Evolutionary conservation across 192 early-diverging fungal genomes (phyloP).

Genomic region (Chytriomyces confervae): DNA sequence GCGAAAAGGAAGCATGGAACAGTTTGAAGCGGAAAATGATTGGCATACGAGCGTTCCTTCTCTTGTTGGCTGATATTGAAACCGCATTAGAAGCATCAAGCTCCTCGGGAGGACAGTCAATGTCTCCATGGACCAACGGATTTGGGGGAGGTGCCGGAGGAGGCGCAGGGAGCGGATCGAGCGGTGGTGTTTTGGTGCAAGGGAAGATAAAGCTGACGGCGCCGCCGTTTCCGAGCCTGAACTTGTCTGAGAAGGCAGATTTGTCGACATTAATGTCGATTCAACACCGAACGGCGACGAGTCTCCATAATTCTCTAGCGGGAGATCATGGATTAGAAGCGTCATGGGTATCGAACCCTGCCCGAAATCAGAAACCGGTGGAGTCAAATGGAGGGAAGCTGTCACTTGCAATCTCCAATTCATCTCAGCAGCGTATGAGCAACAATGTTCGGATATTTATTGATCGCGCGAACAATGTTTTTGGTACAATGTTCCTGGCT

Average conservation of each 20-base stretch:
- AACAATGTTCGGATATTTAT: conserved; percentile 68
- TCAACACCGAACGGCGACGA: conserved; percentile 17
- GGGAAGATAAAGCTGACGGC: conserved; percentile 53
- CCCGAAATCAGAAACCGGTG: not conserved
- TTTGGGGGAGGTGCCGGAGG: conserved; percentile 20
- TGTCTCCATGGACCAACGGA: conserved; percentile 28
- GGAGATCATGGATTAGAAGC: conserved; percentile 22
- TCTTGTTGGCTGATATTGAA: conserved; percentile 77
- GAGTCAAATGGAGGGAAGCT: conserved; percentile 2
- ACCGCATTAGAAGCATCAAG: conserved; percentile 41
- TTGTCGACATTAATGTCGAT: conserved; percentile 10
- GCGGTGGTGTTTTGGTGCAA: conserved; percentile 55
- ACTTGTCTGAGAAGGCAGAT: conserved; percentile 26
- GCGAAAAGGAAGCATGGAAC: not conserved
- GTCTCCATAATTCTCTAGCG: conserved; percentile 15
- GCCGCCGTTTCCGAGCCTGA: conserved; percentile 53
- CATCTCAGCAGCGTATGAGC: conserved; percentile 63
- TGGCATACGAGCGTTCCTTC: conserved; percentile 72
- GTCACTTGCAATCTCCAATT: conserved; percentile 46
- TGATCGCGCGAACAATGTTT: conserved; percentile 70
- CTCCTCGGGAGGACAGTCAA: conserved; percentile 17
- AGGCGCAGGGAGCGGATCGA: conserved; percentile 35
- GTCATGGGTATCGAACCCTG: conserved; percentile 9
- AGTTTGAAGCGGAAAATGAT: conserved; percentile 72
- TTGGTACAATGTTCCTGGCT: conserved; percentile 64